A percentile compares a stretch with the other conserved stretches of the same genome.
Conservation (phyloP, 139 green algal genomes). For the Coelastrella sp. region DNA sequence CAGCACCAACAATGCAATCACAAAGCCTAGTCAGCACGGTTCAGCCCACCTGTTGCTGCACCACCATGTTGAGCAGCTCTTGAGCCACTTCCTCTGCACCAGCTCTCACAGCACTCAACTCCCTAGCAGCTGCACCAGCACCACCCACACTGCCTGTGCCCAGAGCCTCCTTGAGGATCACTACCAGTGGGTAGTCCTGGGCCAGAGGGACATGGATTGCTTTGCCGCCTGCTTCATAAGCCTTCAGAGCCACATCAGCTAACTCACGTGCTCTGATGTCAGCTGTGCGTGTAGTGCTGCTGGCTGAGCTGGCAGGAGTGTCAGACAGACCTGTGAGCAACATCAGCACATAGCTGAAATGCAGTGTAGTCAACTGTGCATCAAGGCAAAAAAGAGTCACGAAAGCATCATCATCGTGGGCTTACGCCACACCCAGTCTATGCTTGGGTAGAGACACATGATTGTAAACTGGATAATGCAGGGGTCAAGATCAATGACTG, state of each 20-base stretch:
- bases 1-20: too few species aligned
- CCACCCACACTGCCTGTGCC: constrained; percentile 4
- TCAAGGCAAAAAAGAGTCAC: background rate
- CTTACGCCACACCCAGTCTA: too few species aligned
- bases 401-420: too few species aligned
- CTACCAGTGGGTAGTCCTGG: constrained; percentile 67
- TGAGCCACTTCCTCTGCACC: constrained; percentile 60
- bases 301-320: too few species aligned
- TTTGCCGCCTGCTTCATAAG: constrained; percentile 55
- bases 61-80: constrained; percentile 70
- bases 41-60: constrained; percentile 57
- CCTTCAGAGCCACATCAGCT: constrained; percentile 30
- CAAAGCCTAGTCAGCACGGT: too few species aligned
- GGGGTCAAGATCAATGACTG: too few species aligned
- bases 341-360: background rate
- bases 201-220: constrained; percentile 75
- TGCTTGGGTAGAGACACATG: too few species aligned
- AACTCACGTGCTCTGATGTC: constrained; percentile 50
- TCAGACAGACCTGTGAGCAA: constrained; percentile 11
- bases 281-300: constrained; percentile 6
- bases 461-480: too few species aligned
- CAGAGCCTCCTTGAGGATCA: constrained; percentile 56
- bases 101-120: constrained; percentile 19
- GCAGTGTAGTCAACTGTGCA: background rate
- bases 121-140: constrained; percentile 14